phyloP scores from a whole-genome alignment of 2,329 filamentous ascomycete genomes.

The Scedosporium dehoogii region DNA sequence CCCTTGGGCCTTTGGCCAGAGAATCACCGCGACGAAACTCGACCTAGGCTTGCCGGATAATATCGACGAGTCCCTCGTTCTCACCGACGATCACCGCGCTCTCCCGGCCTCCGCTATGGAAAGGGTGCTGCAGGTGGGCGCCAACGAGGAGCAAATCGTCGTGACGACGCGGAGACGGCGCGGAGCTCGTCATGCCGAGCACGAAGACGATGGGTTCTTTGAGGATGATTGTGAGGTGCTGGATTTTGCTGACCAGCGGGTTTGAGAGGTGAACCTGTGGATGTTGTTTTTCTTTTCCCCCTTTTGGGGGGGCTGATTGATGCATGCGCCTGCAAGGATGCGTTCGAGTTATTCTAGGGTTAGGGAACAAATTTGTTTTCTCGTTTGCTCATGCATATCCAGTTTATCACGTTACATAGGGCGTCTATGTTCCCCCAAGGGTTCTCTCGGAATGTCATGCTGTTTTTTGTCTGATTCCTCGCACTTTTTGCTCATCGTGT shows the following conservation, averaged over 20 bases:
- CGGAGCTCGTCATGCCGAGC: constrained; percentile 33
- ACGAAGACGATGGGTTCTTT: constrained; percentile 69
- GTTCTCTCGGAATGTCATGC: too few relatives aligned
- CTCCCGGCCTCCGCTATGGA: constrained; percentile 56
- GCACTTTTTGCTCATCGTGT: too few relatives aligned
- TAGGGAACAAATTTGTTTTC: background rate
- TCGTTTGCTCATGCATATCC: background rate
- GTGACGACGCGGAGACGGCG: constrained; percentile 68
- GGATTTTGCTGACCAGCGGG: constrained; percentile 69
- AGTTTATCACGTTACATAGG: too few relatives aligned
- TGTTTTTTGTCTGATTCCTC: too few relatives aligned
- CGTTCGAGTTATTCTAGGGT: background rate
- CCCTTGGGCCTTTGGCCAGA: constrained; percentile 52
- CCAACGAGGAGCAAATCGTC: constrained; percentile 66
- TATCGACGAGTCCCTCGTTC: constrained; percentile 42
- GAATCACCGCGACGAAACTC: constrained; percentile 38
- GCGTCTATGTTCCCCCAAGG: too few relatives aligned
- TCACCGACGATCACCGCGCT: constrained; percentile 45
- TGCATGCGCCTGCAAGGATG: background rate
- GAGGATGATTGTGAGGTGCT: constrained; percentile 89
- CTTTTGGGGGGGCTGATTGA: too few relatives aligned
- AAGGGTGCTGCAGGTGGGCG: constrained; percentile 46
- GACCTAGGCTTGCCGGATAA: constrained; percentile 38
- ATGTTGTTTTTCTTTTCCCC: too few relatives aligned
- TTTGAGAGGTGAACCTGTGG: constrained; percentile 29